Base-by-base conservation (phyloP, 1,284 basidiomycete species). In the Fomitopsis schrenkii region DNA sequence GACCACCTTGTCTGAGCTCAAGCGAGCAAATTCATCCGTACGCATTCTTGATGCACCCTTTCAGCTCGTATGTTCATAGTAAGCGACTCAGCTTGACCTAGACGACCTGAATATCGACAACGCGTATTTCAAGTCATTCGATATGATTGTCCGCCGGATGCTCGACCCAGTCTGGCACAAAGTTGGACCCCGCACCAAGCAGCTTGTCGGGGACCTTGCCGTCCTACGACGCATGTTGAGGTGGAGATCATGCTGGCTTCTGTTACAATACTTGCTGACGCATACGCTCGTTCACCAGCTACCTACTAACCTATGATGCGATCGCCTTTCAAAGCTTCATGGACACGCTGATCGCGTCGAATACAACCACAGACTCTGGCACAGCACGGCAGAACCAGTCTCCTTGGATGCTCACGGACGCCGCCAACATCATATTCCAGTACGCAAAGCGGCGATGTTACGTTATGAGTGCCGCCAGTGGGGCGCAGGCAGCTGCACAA, bases 151-250 rank as follows among this genome's bases (percentile, higher is more conserved):
- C 1, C 86, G 96, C 9, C 85, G 88, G 48, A 93, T 95, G 68
- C 85, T 99, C 5, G 93, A 97, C 72, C 85, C 95, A 0, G 90
- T 98, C 4, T 99, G 97, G 97, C 95, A 99, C 74, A 93, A 94
- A 74, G 94, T 98, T 30, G 94, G 95, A 1, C 87, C 92, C 3
- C 90, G 87, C 67, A 99, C 95, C 0, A 95, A 95, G 70, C 92
- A 95, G 64, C 85, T 98, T 12, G 95, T 98, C 6, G 85, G 83
- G 55, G 97, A 99, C 70, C 82, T 99, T 5, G 88, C 90, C 0
- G 92, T 91, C 1, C 81, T 99, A 3, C 84, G 97, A 0, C 87
- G 90, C 50, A 83, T 99, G 1, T 85, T 98, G 53, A 83, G 82
- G 91, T 95, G 63, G 90, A 78, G 10, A 41, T 42, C 41, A 36